A percentile compares a stretch with the other conserved stretches of the same genome.
Conservation (phyloP, 768 basidiomycete genomes). For the Albatrellus ellisii region DNA sequence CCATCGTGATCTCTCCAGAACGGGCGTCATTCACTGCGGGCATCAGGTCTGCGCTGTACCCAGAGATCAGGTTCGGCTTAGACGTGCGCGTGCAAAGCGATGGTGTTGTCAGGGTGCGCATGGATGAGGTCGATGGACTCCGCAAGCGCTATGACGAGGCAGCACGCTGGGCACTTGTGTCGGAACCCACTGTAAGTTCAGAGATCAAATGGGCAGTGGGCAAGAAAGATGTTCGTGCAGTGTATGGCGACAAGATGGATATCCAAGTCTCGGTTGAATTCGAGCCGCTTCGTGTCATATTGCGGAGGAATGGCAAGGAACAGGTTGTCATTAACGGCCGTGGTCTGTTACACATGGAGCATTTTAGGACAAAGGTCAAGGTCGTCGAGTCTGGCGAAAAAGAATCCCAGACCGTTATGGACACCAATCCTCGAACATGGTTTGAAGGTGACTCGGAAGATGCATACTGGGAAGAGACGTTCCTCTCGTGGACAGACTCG, state of each 20-base stretch:
- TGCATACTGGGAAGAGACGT: conserved; percentile 84
- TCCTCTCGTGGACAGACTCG: conserved; percentile 75
- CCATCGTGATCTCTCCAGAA: conserved; percentile 37
- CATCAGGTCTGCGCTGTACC: conserved; percentile 76
- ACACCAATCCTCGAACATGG: conserved; percentile 51
- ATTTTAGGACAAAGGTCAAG: conserved; percentile 65
- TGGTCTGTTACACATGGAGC: conserved; percentile 94
- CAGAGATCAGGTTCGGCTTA: conserved; percentile 69
- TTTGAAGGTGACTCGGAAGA: conserved; percentile 83
- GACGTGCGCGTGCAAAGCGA: conserved; percentile 78
- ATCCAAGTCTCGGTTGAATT: conserved; percentile 59
- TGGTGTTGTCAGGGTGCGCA: conserved; percentile 81
- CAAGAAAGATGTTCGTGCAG: conserved; percentile 48
- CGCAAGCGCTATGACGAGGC: conserved; percentile 87
- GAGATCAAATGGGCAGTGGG: conserved; percentile 52
- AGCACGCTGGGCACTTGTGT: conserved; percentile 74
- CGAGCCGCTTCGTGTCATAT: conserved; percentile 61
- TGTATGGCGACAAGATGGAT: conserved; percentile 51
- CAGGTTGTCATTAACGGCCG: conserved; percentile 84
- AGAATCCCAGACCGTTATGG: conserved; percentile 36
- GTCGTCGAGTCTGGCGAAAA: conserved; percentile 33
- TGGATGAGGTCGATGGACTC: conserved; percentile 78
- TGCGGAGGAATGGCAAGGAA: conserved; percentile 62
- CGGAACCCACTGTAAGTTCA: conserved; percentile 53
- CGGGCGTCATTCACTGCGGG: conserved; percentile 56